phyloP scores from a whole-genome alignment of 164 flowering plant species.

The Annona cherimola region DNA sequence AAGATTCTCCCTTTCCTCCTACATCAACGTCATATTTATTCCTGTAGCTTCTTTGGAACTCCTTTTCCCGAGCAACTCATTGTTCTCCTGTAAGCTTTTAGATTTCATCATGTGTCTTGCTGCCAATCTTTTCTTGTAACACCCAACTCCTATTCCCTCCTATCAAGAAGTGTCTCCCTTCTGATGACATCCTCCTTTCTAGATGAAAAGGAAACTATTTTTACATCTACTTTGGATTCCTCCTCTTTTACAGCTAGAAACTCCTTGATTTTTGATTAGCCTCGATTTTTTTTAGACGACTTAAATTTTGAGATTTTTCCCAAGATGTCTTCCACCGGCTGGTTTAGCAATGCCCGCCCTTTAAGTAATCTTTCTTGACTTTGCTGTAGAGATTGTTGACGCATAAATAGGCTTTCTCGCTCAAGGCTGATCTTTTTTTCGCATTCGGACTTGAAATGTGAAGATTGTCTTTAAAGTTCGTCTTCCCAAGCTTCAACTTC shows the following conservation, averaged over 20 bases:
- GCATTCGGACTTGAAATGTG: too few species aligned
- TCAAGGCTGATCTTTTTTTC: constrained; percentile 64
- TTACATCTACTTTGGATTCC: constrained; percentile 39
- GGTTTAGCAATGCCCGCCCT: constrained; percentile 58
- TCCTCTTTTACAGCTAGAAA: constrained; percentile 38
- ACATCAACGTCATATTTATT: constrained; percentile 28
- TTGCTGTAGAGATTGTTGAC: constrained; percentile 52
- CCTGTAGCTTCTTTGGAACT: constrained; percentile 47
- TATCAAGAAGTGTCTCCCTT: constrained; percentile 46
- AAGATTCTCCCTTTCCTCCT: constrained; percentile 62
- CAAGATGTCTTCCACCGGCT: constrained; percentile 63
- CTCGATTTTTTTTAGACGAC: constrained; percentile 51
- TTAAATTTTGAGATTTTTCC: constrained; percentile 51
- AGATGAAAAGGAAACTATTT: constrained; percentile 35
- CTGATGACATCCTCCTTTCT: constrained; percentile 53
- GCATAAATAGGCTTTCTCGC: constrained; percentile 56
- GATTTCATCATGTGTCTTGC: constrained; percentile 50
- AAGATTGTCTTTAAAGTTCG: too few species aligned
- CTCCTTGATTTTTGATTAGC: constrained; percentile 39
- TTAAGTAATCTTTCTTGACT: too few species aligned
- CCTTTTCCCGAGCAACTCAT: constrained; percentile 40
- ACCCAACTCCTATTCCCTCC: constrained; percentile 66
- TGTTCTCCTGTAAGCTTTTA: constrained; percentile 46
- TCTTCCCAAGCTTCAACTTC: too few species aligned
- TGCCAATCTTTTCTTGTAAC: constrained; percentile 56